phyloP scores from a whole-genome alignment of 306 rosid species.

The Fragaria vesca region DNA sequence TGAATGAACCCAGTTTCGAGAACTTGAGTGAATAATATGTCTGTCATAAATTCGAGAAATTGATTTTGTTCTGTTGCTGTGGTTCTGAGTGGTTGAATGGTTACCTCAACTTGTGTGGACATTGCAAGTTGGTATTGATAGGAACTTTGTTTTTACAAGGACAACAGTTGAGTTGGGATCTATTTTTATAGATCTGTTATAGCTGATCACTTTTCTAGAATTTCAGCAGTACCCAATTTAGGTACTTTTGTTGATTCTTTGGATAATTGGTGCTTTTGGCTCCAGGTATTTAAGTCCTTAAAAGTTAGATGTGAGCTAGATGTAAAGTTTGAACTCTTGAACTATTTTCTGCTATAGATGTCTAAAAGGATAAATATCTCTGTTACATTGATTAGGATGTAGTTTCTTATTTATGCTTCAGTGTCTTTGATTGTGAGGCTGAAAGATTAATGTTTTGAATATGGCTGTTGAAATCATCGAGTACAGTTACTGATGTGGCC shows the following conservation, averaged over 20 bases:
- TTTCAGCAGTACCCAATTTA: not conserved
- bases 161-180: not conserved
- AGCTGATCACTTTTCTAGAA: not conserved
- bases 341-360: not conserved
- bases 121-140: not conserved
- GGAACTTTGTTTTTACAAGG: not conserved
- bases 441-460: not conserved
- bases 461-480: slow-evolving; percentile 7
- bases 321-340: not conserved
- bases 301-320: no score
- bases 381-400: not conserved
- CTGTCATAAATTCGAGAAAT: not conserved
- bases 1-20: not conserved
- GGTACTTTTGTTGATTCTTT: not conserved
- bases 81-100: not conserved
- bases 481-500: slow-evolving; percentile 63
- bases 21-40: not conserved
- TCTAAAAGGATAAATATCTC: not conserved
- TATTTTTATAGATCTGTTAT: not conserved
- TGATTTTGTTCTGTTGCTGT: not conserved
- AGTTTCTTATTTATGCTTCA: not conserved
- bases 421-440: not conserved
- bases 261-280: not conserved
- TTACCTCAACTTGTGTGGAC: not conserved
- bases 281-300: not conserved